Percentiles rank a stretch among this genome's conserved stretches.
Conservation (phyloP, 225 moss, liverwort and hornwort species). For the Antitrichia curtipendula region DNA sequence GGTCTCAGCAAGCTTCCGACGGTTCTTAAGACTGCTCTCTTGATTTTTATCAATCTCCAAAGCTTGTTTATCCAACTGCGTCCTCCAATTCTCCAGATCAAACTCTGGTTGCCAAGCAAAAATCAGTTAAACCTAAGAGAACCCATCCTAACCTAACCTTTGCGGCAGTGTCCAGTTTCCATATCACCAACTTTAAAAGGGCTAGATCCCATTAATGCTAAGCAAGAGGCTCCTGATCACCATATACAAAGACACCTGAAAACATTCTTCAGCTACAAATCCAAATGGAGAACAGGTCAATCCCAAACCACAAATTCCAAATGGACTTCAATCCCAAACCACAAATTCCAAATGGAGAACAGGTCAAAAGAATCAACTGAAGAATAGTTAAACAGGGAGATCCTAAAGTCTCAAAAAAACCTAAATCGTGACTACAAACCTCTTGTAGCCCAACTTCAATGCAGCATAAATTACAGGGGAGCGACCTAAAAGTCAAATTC, state of each 20-base stretch:
- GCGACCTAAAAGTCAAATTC: not conserved
- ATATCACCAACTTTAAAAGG: not conserved
- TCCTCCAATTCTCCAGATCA: conserved; percentile 81
- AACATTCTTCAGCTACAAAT: not conserved
- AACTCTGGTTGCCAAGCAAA: conserved; percentile 36
- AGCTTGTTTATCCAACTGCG: conserved; percentile 80
- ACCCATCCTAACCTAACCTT: not conserved
- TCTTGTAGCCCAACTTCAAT: not conserved
- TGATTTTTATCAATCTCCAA: conserved; percentile 78
- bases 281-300: not conserved
- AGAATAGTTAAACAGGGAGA: not conserved
- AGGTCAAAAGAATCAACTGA: not conserved
- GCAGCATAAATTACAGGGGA: not conserved
- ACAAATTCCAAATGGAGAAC: not conserved
- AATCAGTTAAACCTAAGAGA: not conserved
- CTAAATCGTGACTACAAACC: not conserved
- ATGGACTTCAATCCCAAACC: not conserved
- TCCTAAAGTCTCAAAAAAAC: not conserved
- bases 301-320: not conserved
- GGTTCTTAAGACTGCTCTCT: conserved; percentile 72
- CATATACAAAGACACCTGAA: not conserved
- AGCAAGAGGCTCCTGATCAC: not conserved
- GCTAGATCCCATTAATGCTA: not conserved
- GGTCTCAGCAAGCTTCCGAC: conserved; percentile 77
- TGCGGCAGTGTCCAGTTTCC: not conserved